Base-by-base conservation (phyloP, 108 stramenopile species). In the Parietichytrium sp. region DNA sequence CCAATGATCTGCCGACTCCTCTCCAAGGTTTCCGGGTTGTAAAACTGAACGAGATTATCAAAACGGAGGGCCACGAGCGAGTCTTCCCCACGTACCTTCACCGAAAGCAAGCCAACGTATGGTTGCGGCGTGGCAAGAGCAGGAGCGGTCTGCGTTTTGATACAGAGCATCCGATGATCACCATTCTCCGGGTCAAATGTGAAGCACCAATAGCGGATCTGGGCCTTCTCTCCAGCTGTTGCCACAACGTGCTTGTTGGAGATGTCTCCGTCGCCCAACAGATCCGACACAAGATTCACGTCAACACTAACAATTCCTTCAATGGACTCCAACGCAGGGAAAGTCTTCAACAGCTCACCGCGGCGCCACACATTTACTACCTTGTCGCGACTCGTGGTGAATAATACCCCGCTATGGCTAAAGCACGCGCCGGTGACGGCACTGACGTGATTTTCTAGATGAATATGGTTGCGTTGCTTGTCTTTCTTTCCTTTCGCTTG, bases 351-450 rank as follows among this genome's bases (percentile, higher is more conserved):
- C 20, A 72, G 33, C 61, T 72, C 45, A 42, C 61, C 61, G 29
- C 20, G 23, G 38, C 45, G 36, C 61, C 61, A 72, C 0, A 72
- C 61, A 42, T 42, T 45, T 6, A 72, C 38, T 7, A 72, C 61
- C 33, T 72, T 72, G 33, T 72, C 61, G 15, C 61, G 33, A 27
- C 61, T 72, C 15, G 61, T 42, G 13, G 61, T 72, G 42, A 72
- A 10, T 1, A 72, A 33, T 1, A 45, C 36, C 10, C 61, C 61
- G 33, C 45, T 42, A 1, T 33, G 20, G 29, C 38, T 33, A 25
- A 72, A 72, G 0, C 42, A 23, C 42, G 45, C 61, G 6, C 38
- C 33, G 38, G 20, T 45, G 6, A 72, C 20, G 6, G 61, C 61
- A n/a, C 38, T 45, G 20, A 72, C 29, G 42, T 72, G 61, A 20